A percentile compares a stretch with the other conserved stretches of the same genome.
Conservation (phyloP, 2,329 filamentous ascomycete genomes). For the Pseudovirgaria hyperparasitica region DNA sequence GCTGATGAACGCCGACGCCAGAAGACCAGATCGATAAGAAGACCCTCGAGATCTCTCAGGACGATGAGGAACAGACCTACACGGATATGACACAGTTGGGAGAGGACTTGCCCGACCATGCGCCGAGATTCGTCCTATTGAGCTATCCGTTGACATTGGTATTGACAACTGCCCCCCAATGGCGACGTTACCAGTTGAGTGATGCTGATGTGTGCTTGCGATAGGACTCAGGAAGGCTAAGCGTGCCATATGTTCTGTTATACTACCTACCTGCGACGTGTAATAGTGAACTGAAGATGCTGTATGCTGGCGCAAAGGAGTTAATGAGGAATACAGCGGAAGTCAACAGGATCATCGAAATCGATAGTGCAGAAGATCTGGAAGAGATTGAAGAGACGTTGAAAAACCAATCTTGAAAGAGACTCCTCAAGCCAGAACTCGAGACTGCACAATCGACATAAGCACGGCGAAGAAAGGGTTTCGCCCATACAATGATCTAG, state of each 20-base stretch:
- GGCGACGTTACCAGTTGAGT: background rate
- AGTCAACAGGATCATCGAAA: conserved; percentile 77
- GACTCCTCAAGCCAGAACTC: no score
- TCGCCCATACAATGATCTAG: no score
- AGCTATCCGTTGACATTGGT: conserved; percentile 86
- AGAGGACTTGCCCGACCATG: conserved; percentile 85
- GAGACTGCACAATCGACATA: no score
- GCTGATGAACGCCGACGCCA: conserved; percentile 31
- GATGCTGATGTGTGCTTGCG: conserved; percentile 6
- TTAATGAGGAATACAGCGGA: conserved; percentile 87
- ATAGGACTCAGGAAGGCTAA: conserved; percentile 67
- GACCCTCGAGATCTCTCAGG: conserved; percentile 77
- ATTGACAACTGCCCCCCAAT: conserved; percentile 22
- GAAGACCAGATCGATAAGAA: conserved; percentile 86
- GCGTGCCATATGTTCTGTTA: conserved; percentile 85
- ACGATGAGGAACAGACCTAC: conserved; percentile 71
- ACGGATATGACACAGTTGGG: conserved; percentile 65
- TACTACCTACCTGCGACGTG: conserved; percentile 92
- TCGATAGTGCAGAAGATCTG: conserved; percentile 68
- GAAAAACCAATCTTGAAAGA: conserved; percentile 11
- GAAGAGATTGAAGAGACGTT: conserved; percentile 65
- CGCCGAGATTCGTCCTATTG: conserved; percentile 77
- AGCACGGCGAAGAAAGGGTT: no score
- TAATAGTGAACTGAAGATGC: conserved; percentile 77
- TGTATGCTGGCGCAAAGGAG: conserved; percentile 93